phyloP scores from a whole-genome alignment of 225 moss, liverwort and hornwort species.

The Lunularia cruciata region DNA sequence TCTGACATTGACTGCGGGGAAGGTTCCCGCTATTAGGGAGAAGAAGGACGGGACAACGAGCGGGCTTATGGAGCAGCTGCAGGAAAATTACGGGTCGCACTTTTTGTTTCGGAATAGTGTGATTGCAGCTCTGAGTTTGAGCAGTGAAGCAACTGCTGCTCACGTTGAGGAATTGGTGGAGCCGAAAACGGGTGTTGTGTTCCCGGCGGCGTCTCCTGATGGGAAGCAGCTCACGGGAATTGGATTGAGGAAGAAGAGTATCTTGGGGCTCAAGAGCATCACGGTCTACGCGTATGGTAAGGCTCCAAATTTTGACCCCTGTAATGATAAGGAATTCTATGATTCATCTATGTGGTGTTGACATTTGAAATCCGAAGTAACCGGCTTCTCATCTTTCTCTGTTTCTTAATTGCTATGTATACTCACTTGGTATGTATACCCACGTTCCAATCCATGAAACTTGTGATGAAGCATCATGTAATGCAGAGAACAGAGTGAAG shows the following conservation, averaged over 20 bases:
- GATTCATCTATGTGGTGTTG: too few relatives aligned
- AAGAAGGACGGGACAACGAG: neutral
- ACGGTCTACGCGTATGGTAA: constrained; percentile 77
- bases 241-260: constrained; percentile 75
- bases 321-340: too few relatives aligned
- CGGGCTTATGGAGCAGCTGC: neutral
- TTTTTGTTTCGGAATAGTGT: neutral
- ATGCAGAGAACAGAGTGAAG: too few relatives aligned
- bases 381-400: too few relatives aligned
- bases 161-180: constrained; percentile 48
- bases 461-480: too few relatives aligned
- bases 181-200: constrained; percentile 68
- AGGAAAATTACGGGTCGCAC: neutral
- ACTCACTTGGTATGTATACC: too few relatives aligned
- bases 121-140: constrained; percentile 36
- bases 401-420: too few relatives aligned
- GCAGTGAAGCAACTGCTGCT: too few relatives aligned
- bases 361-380: too few relatives aligned
- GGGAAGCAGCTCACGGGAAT: constrained; percentile 66
- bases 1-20: constrained; percentile 15
- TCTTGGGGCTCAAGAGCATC: constrained; percentile 82
- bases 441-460: too few relatives aligned
- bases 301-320: neutral
- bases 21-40: neutral
- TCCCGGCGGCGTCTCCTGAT: constrained; percentile 59